These are phyloP conservation scores for Oryza australiensis DNA, from an alignment of 176 grass and related monocot genomes.

Conservation along the genomic window DNA sequence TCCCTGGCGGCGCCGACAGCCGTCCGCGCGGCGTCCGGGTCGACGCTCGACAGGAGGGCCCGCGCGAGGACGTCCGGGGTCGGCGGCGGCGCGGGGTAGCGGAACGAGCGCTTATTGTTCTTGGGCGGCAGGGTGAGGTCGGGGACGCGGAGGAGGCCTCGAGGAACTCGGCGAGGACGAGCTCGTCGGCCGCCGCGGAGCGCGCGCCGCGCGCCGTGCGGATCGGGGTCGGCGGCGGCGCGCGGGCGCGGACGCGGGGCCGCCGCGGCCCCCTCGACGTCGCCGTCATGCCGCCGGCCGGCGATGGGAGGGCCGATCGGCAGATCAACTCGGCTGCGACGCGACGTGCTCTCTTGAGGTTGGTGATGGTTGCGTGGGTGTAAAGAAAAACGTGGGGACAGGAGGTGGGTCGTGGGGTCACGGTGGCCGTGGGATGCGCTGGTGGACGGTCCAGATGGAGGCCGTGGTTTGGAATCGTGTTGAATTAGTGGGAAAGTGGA, in stretches of 20 bases:
- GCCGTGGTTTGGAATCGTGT: background rate
- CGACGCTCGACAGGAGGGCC: background rate
- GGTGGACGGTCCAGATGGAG: background rate
- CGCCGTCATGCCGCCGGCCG: constrained; percentile 45
- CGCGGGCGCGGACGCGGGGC: constrained; percentile 26
- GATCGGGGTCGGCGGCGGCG: constrained; percentile 72
- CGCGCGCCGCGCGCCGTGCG: constrained; percentile 56
- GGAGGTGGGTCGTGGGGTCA: background rate
- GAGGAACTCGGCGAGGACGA: constrained; percentile 66
- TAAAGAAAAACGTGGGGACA: constrained; percentile 27
- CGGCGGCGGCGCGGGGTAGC: constrained; percentile 32
- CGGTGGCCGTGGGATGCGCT: background rate
- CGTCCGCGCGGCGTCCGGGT: background rate
- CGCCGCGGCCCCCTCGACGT: constrained; percentile 45
- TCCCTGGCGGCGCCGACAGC: constrained; percentile 27
- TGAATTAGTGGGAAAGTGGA: constrained; percentile 38
- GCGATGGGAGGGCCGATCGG: background rate
- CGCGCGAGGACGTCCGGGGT: background rate
- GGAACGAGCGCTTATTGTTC: constrained; percentile 24
- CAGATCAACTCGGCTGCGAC: background rate
- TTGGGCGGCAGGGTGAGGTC: constrained; percentile 55
- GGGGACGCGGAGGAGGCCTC: constrained; percentile 65
- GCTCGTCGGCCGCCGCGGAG: constrained; percentile 72
- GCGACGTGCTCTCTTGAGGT: background rate
- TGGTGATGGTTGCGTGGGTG: constrained; percentile 44